Percentiles rank a stretch among this genome's conserved stretches.
Evolutionary conservation across 805 yeast genomes (phyloP).

Genomic region (Cyberlindnera veronae): DNA sequence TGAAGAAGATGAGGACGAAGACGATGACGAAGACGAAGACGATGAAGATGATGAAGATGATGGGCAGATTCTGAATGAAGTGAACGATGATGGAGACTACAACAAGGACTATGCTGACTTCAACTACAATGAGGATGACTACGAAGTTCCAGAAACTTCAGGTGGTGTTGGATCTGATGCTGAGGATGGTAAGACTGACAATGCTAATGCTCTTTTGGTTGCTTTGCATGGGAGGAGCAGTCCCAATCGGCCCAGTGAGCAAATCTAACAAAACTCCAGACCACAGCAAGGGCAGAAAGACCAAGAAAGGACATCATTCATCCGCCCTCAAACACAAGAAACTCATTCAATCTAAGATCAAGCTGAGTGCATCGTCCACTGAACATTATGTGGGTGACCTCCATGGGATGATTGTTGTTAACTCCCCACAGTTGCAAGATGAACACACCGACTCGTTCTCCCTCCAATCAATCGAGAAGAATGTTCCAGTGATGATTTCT

Average conservation of each 20-base stretch:
- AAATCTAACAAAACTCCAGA: background rate
- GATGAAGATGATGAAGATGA: slow-evolving; percentile 25
- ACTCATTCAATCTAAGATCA: slow-evolving; percentile 3
- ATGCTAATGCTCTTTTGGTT: background rate
- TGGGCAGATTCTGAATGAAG: slow-evolving; percentile 5
- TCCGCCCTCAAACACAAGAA: no score
- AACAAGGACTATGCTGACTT: slow-evolving; percentile 3
- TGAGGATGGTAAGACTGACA: background rate
- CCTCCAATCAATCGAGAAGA: no score
- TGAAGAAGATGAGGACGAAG: slow-evolving; percentile 18
- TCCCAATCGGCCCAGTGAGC: slow-evolving; percentile 9
- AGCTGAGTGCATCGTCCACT: background rate
- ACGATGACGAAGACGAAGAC: slow-evolving; percentile 11
- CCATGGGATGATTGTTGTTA: slow-evolving; percentile 10
- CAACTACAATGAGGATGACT: slow-evolving; percentile 1
- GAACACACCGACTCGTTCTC: no score
- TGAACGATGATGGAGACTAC: slow-evolving; percentile 18
- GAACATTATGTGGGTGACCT: slow-evolving; percentile 11
- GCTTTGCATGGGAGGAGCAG: slow-evolving; percentile 1
- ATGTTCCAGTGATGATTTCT: slow-evolving; percentile 7
- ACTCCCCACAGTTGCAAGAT: slow-evolving; percentile 11
- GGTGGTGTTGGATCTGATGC: no score
- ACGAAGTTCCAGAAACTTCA: no score
- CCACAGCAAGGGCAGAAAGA: slow-evolving; percentile 5
- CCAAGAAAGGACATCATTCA: no score